A percentile compares a stretch with the other conserved stretches of the same genome.
phyloP scores from a whole-genome alignment of 495 filamentous ascomycete genomes.

The Parmelia sp. region DNA sequence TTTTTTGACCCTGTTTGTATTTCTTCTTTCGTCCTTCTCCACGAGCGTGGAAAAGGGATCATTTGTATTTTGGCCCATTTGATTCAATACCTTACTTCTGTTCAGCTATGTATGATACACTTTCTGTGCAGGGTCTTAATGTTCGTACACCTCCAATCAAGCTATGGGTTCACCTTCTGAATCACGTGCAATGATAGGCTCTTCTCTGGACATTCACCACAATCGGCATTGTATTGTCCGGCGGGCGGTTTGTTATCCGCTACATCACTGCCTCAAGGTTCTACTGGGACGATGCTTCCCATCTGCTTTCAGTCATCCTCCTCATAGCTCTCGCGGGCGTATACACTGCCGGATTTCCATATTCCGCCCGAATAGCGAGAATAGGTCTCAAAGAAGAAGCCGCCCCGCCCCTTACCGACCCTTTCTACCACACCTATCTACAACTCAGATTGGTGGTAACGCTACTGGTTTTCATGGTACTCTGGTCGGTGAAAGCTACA shows the following conservation, averaged over 20 bases:
- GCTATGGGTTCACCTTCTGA: neutral
- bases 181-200: conserved; percentile 7
- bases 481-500: conserved; percentile 20
- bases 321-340: conserved; percentile 15
- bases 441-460: conserved; percentile 12
- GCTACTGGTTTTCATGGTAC: conserved; percentile 17
- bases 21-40: neutral
- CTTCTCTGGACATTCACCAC: conserved; percentile 18
- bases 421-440: conserved; percentile 17
- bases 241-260: conserved; percentile 18
- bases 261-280: conserved; percentile 15
- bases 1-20: neutral
- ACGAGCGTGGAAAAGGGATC: no score
- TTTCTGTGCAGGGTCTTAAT: conserved; percentile 17
- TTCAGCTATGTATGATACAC: neutral
- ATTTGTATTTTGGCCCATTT: neutral
- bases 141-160: conserved; percentile 4
- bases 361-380: conserved; percentile 14
- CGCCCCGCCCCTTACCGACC: conserved; percentile 15
- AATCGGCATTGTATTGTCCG: conserved; percentile 13
- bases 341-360: conserved; percentile 18
- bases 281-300: conserved; percentile 19
- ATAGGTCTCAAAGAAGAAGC: conserved; percentile 11
- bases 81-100: neutral
- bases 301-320: conserved; percentile 15